These are phyloP conservation scores for Lachnellula willkommii DNA, from an alignment of 2,329 filamentous ascomycete genomes.

Conservation along the genomic window DNA sequence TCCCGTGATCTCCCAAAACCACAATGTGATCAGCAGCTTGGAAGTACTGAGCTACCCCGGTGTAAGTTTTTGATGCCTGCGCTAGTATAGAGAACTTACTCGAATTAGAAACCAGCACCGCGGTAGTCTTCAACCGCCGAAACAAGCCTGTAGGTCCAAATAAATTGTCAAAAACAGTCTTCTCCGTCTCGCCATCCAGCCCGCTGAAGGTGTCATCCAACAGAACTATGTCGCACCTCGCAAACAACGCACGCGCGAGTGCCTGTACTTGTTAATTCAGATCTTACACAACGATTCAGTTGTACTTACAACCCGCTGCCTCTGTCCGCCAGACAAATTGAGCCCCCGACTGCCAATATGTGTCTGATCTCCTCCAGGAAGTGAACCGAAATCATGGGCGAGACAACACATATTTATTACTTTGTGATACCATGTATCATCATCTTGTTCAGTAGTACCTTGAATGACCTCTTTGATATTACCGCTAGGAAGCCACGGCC, in stretches of 20 bases:
- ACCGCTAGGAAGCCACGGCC: conserved; percentile 35
- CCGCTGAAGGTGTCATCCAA: conserved; percentile 45
- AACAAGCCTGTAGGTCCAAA: conserved; percentile 40
- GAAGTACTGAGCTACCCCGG: conserved; percentile 32
- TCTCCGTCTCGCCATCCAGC: conserved; percentile 41
- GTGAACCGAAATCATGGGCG: conserved; percentile 20
- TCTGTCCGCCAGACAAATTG: conserved; percentile 42
- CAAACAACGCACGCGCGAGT: conserved; percentile 44
- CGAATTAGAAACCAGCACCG: conserved; percentile 40
- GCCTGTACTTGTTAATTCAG: conserved; percentile 20
- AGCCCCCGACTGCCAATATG: conserved; percentile 39
- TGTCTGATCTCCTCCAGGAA: conserved; percentile 35
- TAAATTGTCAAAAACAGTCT: conserved; percentile 38
- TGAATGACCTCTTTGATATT: conserved; percentile 33
- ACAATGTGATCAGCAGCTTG: conserved; percentile 38
- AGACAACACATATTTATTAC: conserved; percentile 27
- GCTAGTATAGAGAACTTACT: conserved; percentile 24
- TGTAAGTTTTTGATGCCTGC: conserved; percentile 1
- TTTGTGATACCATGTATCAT: conserved; percentile 31
- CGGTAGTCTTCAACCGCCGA: conserved; percentile 34
- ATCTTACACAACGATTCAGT: neutral
- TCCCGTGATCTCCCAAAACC: conserved; percentile 27
- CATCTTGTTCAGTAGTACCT: conserved; percentile 8
- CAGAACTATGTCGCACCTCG: conserved; percentile 35
- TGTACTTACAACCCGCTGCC: conserved; percentile 36